Conservation (phyloP, 208 protist genomes). For the Leishmania arabica region DNA sequence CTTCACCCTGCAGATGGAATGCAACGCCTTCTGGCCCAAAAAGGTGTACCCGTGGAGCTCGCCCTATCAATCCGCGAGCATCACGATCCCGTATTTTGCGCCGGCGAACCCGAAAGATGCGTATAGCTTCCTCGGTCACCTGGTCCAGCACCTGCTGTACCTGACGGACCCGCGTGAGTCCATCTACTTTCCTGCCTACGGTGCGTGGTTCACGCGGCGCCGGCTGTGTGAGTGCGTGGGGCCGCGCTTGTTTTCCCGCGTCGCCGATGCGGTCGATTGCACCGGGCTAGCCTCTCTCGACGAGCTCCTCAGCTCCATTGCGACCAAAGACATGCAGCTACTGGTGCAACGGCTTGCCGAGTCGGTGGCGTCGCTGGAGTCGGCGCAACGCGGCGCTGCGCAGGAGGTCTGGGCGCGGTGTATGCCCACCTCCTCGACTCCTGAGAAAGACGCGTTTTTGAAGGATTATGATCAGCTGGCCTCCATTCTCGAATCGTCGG, state of each 20-base stretch:
- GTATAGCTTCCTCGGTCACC: slow-evolving; percentile 92
- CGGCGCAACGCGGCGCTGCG: slow-evolving; percentile 4
- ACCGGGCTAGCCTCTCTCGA: slow-evolving; percentile 85
- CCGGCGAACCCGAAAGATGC: slow-evolving; percentile 26
- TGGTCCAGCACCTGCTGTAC: slow-evolving; percentile 89
- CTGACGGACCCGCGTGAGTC: slow-evolving; percentile 82
- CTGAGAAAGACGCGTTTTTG: slow-evolving; percentile 13
- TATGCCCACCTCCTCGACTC: slow-evolving; percentile 21
- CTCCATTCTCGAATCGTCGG: slow-evolving; percentile 14
- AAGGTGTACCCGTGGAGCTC: slow-evolving; percentile 92
- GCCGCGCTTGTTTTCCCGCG: slow-evolving; percentile 80
- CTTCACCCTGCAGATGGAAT: slow-evolving; percentile 98
- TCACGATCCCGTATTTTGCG: slow-evolving; percentile 94
- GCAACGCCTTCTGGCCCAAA: slow-evolving; percentile 94
- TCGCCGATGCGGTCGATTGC: slow-evolving; percentile 83
- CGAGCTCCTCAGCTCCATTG: slow-evolving; percentile 91
- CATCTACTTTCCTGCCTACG: slow-evolving; percentile 82
- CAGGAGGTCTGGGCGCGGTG: slow-evolving; percentile 27
- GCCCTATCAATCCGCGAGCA: slow-evolving; percentile 90
- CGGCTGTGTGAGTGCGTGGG: slow-evolving; percentile 78
- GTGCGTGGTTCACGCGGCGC: slow-evolving; percentile 84
- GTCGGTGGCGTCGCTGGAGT: slow-evolving; percentile 14
- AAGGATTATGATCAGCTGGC: slow-evolving; percentile 46
- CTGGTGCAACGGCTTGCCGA: slow-evolving; percentile 43
- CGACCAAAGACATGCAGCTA: slow-evolving; percentile 89